Conservation (phyloP, 768 basidiomycete genomes). For the Mycena haematopus region DNA sequence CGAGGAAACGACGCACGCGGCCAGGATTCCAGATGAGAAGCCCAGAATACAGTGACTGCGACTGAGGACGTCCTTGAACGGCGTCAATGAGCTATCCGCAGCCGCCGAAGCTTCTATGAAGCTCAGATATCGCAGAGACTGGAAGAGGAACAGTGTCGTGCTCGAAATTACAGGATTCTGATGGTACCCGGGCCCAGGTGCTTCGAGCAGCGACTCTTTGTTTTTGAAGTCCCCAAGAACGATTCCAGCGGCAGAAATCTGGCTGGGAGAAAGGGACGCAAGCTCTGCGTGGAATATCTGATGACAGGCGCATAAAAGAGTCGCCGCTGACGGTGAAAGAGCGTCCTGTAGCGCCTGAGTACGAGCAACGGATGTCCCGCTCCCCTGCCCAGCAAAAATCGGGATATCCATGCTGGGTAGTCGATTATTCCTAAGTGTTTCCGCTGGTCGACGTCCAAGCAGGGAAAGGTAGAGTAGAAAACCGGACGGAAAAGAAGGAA, state of each 20-base stretch:
- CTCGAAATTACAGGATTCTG: constrained; percentile 58
- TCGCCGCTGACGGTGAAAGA: constrained; percentile 44
- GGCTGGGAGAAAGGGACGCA: constrained; percentile 46
- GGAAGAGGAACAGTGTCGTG: constrained; percentile 55
- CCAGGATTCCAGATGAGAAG: constrained; percentile 53
- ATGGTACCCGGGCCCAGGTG: constrained; percentile 41
- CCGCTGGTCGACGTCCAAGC: too few relatives aligned
- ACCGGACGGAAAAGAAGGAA: too few relatives aligned
- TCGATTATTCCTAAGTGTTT: too few relatives aligned
- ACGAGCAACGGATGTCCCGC: constrained; percentile 39
- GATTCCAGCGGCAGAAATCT: constrained; percentile 45
- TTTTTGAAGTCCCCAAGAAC: constrained; percentile 51
- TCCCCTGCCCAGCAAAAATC: constrained; percentile 59
- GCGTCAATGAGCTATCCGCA: constrained; percentile 20
- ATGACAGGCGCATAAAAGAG: constrained; percentile 58
- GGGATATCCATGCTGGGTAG: too few relatives aligned
- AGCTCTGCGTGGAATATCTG: constrained; percentile 58
- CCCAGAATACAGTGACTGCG: constrained; percentile 47
- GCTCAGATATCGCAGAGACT: constrained; percentile 59
- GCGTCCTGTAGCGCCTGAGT: constrained; percentile 52
- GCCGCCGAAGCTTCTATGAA: constrained; percentile 38
- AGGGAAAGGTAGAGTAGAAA: too few relatives aligned
- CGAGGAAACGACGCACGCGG: constrained; percentile 49
- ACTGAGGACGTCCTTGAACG: constrained; percentile 36
- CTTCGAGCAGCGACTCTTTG: constrained; percentile 45